These are phyloP conservation scores for Trypanosoma scelopori DNA, from an alignment of 208 protist species.

Conservation along the genomic window DNA sequence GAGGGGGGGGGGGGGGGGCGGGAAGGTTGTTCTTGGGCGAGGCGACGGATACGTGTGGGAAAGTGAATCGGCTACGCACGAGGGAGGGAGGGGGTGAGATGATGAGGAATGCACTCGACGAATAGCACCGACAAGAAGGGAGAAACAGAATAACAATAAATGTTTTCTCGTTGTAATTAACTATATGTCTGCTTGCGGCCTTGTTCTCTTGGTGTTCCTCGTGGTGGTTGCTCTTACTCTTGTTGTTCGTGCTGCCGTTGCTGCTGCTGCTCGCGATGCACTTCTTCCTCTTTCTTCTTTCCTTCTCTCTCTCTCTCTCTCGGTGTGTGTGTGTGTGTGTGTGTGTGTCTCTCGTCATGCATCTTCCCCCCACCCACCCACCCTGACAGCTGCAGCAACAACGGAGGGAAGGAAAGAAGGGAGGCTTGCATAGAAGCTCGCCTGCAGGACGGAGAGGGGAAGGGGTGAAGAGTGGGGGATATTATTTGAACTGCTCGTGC, in stretches of 20 bases:
- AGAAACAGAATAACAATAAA: constrained; percentile 4
- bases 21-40: background rate
- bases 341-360: background rate
- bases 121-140: background rate
- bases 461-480: too few species aligned
- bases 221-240: background rate
- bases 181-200: background rate
- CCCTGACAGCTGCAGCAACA: background rate
- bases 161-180: constrained; percentile 4
- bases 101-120: constrained; percentile 10
- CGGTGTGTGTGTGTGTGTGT: constrained; percentile 5
- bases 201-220: too few species aligned
- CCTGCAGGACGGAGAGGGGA: background rate
- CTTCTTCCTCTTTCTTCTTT: constrained; percentile 12
- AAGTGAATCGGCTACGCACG: background rate
- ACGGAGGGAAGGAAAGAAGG: background rate
- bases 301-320: constrained; percentile 13
- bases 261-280: constrained; percentile 10
- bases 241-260: background rate
- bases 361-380: background rate
- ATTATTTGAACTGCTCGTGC: background rate
- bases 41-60: background rate
- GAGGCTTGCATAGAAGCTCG: background rate
- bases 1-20: background rate
- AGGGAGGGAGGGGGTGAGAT: background rate